phyloP scores from a whole-genome alignment of 352 stramenopile species.

The Discostella stelligera region DNA sequence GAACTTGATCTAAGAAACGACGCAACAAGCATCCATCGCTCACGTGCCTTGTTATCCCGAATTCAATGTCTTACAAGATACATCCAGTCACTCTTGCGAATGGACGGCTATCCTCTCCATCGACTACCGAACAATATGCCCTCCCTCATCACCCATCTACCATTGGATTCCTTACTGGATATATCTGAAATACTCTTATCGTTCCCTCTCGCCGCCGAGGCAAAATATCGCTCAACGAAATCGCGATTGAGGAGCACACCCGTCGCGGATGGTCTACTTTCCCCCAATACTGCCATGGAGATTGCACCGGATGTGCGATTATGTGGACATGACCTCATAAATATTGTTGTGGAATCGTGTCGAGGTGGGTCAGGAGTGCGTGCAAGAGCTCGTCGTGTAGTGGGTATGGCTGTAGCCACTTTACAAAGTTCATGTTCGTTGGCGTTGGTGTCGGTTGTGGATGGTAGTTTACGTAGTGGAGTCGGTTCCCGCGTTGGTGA shows the following conservation, averaged over 20 bases:
- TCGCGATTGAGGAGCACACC: slow-evolving; percentile 54
- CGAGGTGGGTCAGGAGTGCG: slow-evolving; percentile 43
- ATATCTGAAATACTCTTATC: slow-evolving; percentile 59
- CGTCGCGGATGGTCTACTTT: slow-evolving; percentile 61
- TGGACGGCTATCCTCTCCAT: slow-evolving; percentile 39
- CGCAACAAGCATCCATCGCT: slow-evolving; percentile 27
- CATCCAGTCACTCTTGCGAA: slow-evolving; percentile 28
- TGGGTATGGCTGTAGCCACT: slow-evolving; percentile 57
- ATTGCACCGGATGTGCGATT: slow-evolving; percentile 51
- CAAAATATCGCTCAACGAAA: slow-evolving; percentile 55
- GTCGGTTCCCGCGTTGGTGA: background rate
- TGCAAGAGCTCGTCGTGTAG: slow-evolving; percentile 48
- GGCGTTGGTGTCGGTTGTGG: slow-evolving; percentile 47
- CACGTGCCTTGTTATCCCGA: slow-evolving; percentile 18
- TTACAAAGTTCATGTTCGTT: slow-evolving; percentile 61
- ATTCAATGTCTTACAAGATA: slow-evolving; percentile 37
- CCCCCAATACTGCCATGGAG: slow-evolving; percentile 38
- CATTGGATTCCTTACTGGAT: slow-evolving; percentile 50
- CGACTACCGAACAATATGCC: background rate
- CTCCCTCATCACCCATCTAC: slow-evolving; percentile 7
- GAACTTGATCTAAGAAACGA: slow-evolving; percentile 32
- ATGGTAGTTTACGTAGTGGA: slow-evolving; percentile 39
- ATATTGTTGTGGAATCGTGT: slow-evolving; percentile 40
- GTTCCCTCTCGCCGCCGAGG: slow-evolving; percentile 66
- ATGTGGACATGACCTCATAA: slow-evolving; percentile 58